These are phyloP conservation scores for Neopestalotiopsis sp. DNA, from an alignment of 2,329 filamentous ascomycete species.

Conservation along the genomic window DNA sequence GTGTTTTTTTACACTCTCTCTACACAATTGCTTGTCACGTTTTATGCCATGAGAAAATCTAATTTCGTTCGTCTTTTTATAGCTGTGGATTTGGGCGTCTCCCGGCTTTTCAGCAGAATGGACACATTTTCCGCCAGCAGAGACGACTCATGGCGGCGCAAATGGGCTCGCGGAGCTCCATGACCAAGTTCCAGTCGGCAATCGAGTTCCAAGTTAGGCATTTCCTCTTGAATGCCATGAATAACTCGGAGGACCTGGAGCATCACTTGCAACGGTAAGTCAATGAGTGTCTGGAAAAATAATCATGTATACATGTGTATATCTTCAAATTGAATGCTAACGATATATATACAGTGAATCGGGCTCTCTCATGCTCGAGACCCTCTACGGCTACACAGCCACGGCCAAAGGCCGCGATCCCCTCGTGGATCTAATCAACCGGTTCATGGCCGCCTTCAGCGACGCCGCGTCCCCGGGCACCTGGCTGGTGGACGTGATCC, in stretches of 20 bases:
- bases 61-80: background rate
- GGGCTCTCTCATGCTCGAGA: constrained; percentile 32
- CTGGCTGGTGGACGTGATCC: constrained; percentile 36
- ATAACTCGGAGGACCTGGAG: constrained; percentile 42
- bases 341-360: constrained; percentile 35
- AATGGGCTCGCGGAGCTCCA: constrained; percentile 47
- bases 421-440: constrained; percentile 27
- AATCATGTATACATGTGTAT: background rate
- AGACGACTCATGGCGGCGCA: constrained; percentile 52
- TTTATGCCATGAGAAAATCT: background rate
- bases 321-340: background rate
- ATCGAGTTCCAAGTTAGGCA: constrained; percentile 51
- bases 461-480: constrained; percentile 24
- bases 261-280: constrained; percentile 49
- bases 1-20: constrained; percentile 7
- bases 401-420: constrained; percentile 30
- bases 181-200: constrained; percentile 44
- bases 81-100: constrained; percentile 44
- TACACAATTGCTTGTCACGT: too few species aligned
- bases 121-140: constrained; percentile 43
- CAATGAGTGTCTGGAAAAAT: too few species aligned
- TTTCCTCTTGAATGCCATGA: constrained; percentile 48
- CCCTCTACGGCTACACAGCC: constrained; percentile 35
- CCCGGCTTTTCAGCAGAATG: constrained; percentile 41
- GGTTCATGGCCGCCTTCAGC: constrained; percentile 28